Evolutionary conservation across 164 flowering plant species (phyloP).

Genomic region (Magnolia kwangsiensis): DNA sequence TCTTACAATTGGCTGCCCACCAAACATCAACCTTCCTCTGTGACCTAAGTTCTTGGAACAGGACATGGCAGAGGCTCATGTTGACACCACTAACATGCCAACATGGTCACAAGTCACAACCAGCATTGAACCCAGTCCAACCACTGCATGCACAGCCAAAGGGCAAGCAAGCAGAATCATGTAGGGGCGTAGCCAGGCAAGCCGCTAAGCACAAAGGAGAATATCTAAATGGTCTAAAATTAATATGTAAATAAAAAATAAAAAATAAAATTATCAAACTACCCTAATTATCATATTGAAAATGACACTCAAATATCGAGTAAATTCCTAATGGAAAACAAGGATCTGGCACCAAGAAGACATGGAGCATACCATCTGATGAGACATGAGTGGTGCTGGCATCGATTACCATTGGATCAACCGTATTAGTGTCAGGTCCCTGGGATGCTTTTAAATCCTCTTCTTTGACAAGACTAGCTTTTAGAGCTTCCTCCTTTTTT

Average conservation of each 20-base stretch:
- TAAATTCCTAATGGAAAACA: background rate
- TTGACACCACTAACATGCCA: too few relatives aligned
- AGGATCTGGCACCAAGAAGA: background rate
- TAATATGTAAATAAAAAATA: background rate
- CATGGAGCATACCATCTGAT: constrained; percentile 51
- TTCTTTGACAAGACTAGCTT: constrained; percentile 75
- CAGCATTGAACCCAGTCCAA: background rate
- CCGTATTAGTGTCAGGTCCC: constrained; percentile 42
- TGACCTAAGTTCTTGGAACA: too few relatives aligned
- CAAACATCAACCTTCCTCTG: too few relatives aligned
- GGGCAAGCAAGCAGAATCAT: background rate
- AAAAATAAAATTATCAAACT: background rate
- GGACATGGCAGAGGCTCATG: too few relatives aligned
- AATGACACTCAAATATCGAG: background rate
- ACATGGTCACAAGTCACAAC: background rate
- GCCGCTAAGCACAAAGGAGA: background rate
- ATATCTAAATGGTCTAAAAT: background rate
- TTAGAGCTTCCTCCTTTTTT: constrained; percentile 80
- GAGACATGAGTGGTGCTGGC: constrained; percentile 26
- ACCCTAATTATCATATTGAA: background rate
- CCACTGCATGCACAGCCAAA: background rate
- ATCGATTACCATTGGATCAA: constrained; percentile 88
- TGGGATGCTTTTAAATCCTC: constrained; percentile 67
- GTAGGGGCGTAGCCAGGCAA: background rate
- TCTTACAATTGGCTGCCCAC: too few relatives aligned